Base-by-base conservation (phyloP, 345 rosid species). In the Ceriops decandra region DNA sequence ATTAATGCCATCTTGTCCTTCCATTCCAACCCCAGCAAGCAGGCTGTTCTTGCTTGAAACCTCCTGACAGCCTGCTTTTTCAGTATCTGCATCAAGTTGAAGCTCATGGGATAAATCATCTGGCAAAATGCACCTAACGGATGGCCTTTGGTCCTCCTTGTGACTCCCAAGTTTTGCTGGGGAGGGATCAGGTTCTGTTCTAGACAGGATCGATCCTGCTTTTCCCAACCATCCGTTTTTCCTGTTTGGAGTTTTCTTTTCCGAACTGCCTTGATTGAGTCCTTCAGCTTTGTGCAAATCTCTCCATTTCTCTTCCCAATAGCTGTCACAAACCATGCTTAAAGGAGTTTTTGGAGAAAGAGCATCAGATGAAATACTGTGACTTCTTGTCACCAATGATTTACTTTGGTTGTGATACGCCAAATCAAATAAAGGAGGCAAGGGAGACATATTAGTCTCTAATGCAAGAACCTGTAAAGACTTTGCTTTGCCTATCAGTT, bases 281-380 rank as follows among this genome's bases (percentile, higher is more conserved):
- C 89, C 88, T 31, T 85, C 96, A n/a, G 86, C 85, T 65, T 85
- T 83, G 75, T 89, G 90, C 74, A 82, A 53, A 63, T 80, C 85
- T 81, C 93, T 85, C 98, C 98, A 93, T 74, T 81, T 88, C 77
- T 85, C 98, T 78, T 93, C 98, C 98, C 98, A 93, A 28, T 93
- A 93, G 79, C 93, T 91, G 57, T 89, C 89, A 28, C 89, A 93
- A 60, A 88, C 84, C 71, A 71, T 71, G 62, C 64, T 82, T 64
- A 82, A 66, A 26, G 96, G 90, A 68, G 88, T 83, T 79, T 77
- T 85, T 4, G 89, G 91, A 63, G 91, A 85, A 73, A 77, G 30
- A 46, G 86, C 81, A 35, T 79, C 96, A 6, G 80, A 84, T 52
- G 90, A 73, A 72, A 82, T 78, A 67, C 74, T 80, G 47, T 80